Conservation (phyloP, 164 flowering plant species). For the Aristolochia contorta region DNA sequence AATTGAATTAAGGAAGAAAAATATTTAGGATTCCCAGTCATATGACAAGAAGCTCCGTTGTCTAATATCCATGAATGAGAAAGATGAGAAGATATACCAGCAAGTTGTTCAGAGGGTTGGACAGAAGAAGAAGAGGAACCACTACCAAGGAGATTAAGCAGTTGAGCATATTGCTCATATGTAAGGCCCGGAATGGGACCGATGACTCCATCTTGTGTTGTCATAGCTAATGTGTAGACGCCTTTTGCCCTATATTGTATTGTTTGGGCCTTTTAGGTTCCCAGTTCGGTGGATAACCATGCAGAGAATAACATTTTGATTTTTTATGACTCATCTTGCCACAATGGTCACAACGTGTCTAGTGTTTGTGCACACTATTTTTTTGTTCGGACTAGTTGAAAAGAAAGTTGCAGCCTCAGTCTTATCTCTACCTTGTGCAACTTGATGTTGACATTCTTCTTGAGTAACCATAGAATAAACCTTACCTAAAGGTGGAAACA, state of each 20-base stretch:
- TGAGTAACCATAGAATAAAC: no score
- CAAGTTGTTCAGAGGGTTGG: no score
- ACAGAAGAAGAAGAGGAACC: background rate
- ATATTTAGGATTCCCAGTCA: no score
- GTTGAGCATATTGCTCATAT: background rate
- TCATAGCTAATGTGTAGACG: background rate
- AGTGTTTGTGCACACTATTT: background rate
- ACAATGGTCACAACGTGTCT: no score
- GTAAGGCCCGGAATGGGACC: background rate
- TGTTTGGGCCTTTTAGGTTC: no score
- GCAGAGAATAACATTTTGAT: no score
- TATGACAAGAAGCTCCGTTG: background rate
- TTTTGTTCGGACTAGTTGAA: background rate
- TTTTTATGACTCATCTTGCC: no score
- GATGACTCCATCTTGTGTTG: background rate
- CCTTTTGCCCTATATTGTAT: no score
- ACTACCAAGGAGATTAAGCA: no score
- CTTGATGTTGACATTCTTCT: background rate
- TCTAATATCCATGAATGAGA: background rate
- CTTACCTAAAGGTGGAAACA: no score
- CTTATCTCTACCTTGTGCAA: background rate
- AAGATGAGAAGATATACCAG: background rate
- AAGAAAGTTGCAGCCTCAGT: background rate
- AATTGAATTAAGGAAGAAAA: no score
- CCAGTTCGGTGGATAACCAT: no score